These are phyloP conservation scores for Phaeophleospora eucalypticola DNA, from an alignment of 2,329 filamentous ascomycete genomes.

Conservation along the genomic window DNA sequence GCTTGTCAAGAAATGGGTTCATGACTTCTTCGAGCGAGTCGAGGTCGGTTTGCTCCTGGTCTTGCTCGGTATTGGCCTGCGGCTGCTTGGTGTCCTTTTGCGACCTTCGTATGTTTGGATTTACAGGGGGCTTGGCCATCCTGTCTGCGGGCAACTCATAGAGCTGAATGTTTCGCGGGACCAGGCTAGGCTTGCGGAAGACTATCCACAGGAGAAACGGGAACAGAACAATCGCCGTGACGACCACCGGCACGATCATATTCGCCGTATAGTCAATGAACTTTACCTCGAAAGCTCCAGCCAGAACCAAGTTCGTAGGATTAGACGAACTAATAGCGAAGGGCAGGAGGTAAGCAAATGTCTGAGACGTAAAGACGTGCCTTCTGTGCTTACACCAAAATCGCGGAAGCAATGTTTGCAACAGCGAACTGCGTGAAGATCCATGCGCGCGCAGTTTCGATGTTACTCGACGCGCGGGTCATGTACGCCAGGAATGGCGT, in stretches of 20 bases:
- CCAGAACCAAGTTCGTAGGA: conserved; percentile 70
- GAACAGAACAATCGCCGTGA: conserved; percentile 65
- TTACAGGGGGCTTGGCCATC: conserved; percentile 56
- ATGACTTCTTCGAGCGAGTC: conserved; percentile 65
- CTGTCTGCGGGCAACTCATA: conserved; percentile 60
- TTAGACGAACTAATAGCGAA: too few relatives aligned
- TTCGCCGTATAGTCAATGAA: conserved; percentile 74
- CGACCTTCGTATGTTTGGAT: conserved; percentile 66
- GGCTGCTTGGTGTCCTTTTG: conserved; percentile 52
- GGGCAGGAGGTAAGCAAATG: too few relatives aligned
- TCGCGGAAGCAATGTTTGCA: conserved; percentile 70
- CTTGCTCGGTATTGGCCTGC: conserved; percentile 26
- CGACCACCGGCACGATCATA: conserved; percentile 67
- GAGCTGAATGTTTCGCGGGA: conserved; percentile 64
- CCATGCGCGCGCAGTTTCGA: conserved; percentile 67
- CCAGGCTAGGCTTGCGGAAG: conserved; percentile 60
- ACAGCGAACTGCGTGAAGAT: conserved; percentile 68
- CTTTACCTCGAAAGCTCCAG: conserved; percentile 66
- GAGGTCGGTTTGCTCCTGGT: conserved; percentile 49
- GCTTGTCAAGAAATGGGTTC: conserved; percentile 68
- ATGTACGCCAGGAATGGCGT: conserved; percentile 74
- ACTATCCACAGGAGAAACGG: conserved; percentile 67
- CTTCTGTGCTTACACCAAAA: too few relatives aligned
- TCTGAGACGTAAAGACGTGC: too few relatives aligned
- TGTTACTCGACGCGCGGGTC: conserved; percentile 70